These are phyloP conservation scores for Pseudopediastrum boryanum DNA, from an alignment of 139 green algal species.

Conservation along the genomic window DNA sequence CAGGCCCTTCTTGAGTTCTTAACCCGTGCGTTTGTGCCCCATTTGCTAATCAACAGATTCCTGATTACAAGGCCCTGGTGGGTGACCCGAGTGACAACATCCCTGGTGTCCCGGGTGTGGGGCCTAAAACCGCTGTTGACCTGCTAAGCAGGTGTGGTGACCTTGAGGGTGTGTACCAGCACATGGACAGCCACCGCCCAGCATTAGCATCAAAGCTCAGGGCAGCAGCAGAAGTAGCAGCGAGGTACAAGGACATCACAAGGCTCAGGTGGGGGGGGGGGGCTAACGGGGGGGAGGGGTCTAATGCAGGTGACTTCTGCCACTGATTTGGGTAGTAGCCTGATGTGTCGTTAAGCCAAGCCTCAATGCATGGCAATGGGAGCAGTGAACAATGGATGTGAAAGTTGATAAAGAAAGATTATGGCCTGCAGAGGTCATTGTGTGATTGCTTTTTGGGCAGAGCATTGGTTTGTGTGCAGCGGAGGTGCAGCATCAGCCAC, in stretches of 20 bases:
- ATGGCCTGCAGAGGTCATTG: too few relatives aligned
- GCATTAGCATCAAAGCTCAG: conserved; percentile 3
- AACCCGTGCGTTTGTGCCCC: too few relatives aligned
- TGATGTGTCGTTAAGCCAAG: too few relatives aligned
- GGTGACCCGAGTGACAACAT: conserved; percentile 26
- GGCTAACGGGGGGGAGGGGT: neutral
- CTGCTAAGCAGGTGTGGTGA: neutral
- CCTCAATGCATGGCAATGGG: too few relatives aligned
- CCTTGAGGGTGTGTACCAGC: conserved; percentile 6
- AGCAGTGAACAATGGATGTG: too few relatives aligned
- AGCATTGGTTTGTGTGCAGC: too few relatives aligned
- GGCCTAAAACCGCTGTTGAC: conserved; percentile 23
- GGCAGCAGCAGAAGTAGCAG: neutral
- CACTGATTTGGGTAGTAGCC: too few relatives aligned
- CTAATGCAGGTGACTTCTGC: neutral
- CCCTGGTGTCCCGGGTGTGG: conserved; percentile 18
- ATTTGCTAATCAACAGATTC: too few relatives aligned
- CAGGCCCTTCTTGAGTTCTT: too few relatives aligned
- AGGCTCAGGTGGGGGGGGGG: conserved; percentile 4
- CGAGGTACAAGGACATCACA: conserved; percentile 13
- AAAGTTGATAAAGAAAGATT: too few relatives aligned
- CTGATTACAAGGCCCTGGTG: conserved; percentile 23
- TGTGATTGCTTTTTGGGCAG: too few relatives aligned
- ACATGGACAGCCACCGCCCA: neutral
- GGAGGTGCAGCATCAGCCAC: too few relatives aligned